Evolutionary conservation across 495 filamentous ascomycete genomes (phyloP), one percentile per base, ranked within the genome.

Genomic region (Extremus antarcticus): DNA sequence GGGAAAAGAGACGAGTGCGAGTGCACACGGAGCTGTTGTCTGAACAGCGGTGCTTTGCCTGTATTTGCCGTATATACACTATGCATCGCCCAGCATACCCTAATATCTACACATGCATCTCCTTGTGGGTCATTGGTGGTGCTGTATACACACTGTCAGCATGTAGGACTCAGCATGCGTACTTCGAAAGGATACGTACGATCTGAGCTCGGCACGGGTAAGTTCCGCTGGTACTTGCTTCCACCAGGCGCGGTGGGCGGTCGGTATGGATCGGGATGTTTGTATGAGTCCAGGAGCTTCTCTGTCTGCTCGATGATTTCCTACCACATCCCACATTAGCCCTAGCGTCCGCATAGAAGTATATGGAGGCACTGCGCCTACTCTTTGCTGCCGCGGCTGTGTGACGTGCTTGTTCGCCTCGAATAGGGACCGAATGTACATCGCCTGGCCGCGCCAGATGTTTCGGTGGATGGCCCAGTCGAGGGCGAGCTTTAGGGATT

Each of bases 401-500:
- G 76, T 80, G 57, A 96, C 76, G 64, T 90, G 72, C 66, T 81
- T 86, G 71, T 99, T 97, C 43, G 88, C 87, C 63, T 99, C 92
- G 66, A 99, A 99, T 11, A 97, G 76, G 17, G 87, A 88, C 61
- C 92, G 84, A 59, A 99, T 92, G 67, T 99, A 97, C 57, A 96
- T 73, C 17, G 94, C 92, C 68, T 96, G 91, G 51, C 90, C 87
- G 57, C 94, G 82, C 90, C 94, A 99, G 59, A 95, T 70, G 59
- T 84, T 78, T 53, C 94, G 81, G 61, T 95, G 86, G 56, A 96
- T 86, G 53, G 86, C 76, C 94, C 92, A 99, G 74, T 94, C 88
- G 60, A 96, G 86, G 16, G 92, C 78, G 55, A 94, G 81, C 78
- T 95, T 97, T 64, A 97, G 72, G 19, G 86, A 88, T 55, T 89